Conservation (phyloP, 2,329 filamentous ascomycete genomes). For the Tothia fuscella region DNA sequence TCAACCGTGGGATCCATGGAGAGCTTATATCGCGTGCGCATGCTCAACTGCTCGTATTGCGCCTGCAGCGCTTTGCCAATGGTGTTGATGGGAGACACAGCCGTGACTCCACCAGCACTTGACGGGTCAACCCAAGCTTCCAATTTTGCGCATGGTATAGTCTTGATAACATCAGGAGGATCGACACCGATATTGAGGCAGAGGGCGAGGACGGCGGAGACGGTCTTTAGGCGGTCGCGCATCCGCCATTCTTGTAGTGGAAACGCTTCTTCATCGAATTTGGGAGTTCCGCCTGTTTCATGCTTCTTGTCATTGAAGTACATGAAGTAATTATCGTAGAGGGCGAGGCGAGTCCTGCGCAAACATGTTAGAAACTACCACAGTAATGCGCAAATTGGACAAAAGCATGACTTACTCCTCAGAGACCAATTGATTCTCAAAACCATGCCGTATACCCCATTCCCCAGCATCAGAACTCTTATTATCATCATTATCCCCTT, state of each 20-base stretch:
- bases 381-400: too few relatives aligned
- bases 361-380: not conserved
- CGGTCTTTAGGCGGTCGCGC: constrained; percentile 90
- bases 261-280: constrained; percentile 38
- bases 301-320: constrained; percentile 98
- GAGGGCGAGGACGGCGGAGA: constrained; percentile 85
- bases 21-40: constrained; percentile 94
- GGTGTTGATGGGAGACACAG: constrained; percentile 71
- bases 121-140: constrained; percentile 91
- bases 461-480: constrained; percentile 36
- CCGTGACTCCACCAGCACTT: constrained; percentile 31
- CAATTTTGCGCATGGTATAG: constrained; percentile 80
- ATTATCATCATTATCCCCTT: constrained; percentile 19
- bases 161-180: constrained; percentile 92
- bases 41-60: constrained; percentile 90
- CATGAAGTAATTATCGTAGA: constrained; percentile 99
- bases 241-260: constrained; percentile 91
- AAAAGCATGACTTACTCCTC: constrained; percentile 79
- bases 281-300: constrained; percentile 82
- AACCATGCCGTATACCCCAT: constrained; percentile 65
- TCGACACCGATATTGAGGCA: constrained; percentile 97
- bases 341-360: not conserved
- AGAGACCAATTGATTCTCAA: constrained; percentile 83
- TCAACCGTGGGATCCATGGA: constrained; percentile 94
- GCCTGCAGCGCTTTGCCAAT: constrained; percentile 94